Conservation (phyloP, 2,329 filamentous ascomycete species). For the Corniculantispora saksenae region DNA sequence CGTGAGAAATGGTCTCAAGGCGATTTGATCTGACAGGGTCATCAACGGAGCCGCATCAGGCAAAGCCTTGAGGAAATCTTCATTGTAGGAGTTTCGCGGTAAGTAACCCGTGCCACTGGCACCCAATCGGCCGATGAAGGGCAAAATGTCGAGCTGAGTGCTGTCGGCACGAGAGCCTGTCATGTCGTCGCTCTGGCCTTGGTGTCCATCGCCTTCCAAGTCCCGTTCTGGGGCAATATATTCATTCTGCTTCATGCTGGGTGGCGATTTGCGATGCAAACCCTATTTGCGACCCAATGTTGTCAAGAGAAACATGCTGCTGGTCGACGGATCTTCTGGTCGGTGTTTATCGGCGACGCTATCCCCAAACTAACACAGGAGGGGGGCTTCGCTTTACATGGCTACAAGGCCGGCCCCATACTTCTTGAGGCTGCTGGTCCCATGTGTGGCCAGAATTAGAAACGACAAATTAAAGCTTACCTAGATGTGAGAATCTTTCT, state of each 20-base stretch:
- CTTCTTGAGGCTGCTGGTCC: not conserved
- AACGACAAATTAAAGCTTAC: no score
- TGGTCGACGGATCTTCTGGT: not conserved
- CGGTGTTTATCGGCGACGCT: not conserved
- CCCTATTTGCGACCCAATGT: not conserved
- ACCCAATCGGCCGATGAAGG: conserved; percentile 1
- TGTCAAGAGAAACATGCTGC: not conserved
- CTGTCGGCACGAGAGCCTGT: not conserved
- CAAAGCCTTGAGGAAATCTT: conserved; percentile 29
- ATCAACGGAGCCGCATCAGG: conserved; percentile 45
- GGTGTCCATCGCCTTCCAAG: not conserved
- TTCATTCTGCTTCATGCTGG: not conserved
- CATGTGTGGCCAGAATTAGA: no score
- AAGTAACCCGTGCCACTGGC: not conserved
- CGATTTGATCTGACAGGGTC: conserved; percentile 36
- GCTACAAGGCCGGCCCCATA: not conserved
- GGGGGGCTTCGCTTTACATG: not conserved
- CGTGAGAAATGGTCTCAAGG: conserved; percentile 35
- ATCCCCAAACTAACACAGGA: not conserved
- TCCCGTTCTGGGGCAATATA: not conserved
- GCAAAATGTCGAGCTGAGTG: not conserved
- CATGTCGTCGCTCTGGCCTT: not conserved
- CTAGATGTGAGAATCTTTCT: no score
- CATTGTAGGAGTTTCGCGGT: conserved; percentile 14
- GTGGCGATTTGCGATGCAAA: not conserved